Percentiles rank a stretch among this genome's conserved stretches.
phyloP scores from a whole-genome alignment of 306 rosid species.

The Acacia confusa region DNA sequence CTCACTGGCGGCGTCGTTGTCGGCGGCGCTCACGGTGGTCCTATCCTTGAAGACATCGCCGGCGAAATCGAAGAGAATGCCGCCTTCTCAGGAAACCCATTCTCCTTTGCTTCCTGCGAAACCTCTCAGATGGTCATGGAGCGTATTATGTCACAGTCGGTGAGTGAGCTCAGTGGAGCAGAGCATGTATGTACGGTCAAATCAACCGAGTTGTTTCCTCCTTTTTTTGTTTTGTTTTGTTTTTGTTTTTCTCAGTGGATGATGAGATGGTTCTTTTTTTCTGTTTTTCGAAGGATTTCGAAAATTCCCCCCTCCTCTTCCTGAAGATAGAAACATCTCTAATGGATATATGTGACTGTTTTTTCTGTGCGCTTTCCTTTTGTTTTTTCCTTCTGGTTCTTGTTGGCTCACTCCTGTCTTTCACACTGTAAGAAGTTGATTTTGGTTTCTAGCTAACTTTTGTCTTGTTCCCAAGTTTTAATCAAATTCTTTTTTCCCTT shows the following conservation, averaged over 20 bases:
- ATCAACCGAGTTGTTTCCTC: conserved; percentile 9
- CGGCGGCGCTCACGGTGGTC: conserved; percentile 22
- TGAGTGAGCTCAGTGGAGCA: conserved; percentile 32
- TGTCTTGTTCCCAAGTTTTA: conserved; percentile 18
- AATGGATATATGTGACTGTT: background rate
- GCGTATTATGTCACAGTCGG: conserved; percentile 91
- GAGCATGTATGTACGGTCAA: conserved; percentile 37
- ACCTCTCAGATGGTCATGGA: conserved; percentile 94
- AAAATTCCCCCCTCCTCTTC: background rate
- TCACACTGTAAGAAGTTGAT: background rate
- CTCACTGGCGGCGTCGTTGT: background rate
- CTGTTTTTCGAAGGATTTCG: background rate
- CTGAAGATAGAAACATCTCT: conserved; percentile 4
- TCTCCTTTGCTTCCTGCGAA: conserved; percentile 80
- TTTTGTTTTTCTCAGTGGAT: background rate
- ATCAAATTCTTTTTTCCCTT: background rate
- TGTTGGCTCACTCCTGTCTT: background rate
- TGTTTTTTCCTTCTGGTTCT: background rate
- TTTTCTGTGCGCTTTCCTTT: background rate
- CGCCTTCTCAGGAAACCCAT: conserved; percentile 69
- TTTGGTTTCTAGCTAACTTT: conserved; percentile 33
- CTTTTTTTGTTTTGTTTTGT: too few species aligned
- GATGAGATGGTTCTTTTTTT: background rate
- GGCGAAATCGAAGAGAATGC: conserved; percentile 62
- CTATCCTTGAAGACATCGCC: conserved; percentile 58